Evolutionary conservation across 495 filamentous ascomycete species (phyloP).

Genomic region (Lasiosphaeria ovina): DNA sequence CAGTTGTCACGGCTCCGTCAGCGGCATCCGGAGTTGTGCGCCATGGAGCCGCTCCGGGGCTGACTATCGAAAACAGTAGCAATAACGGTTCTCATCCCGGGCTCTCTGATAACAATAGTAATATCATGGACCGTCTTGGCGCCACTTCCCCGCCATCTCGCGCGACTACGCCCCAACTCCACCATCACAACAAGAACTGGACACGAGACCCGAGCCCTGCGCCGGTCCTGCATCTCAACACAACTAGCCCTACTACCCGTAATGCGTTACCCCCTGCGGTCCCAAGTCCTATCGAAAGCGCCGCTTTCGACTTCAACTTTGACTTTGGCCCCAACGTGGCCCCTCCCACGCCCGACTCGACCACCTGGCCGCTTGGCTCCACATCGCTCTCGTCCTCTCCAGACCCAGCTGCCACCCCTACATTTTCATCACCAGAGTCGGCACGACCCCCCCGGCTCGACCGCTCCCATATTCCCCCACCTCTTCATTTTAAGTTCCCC

Average conservation of each 20-base stretch:
- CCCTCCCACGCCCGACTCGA: slow-evolving; percentile 28
- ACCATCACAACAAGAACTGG: slow-evolving; percentile 18
- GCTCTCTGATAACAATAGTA: slow-evolving; percentile 19
- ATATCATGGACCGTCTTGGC: neutral
- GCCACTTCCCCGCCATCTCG: slow-evolving; percentile 18
- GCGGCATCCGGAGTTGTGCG: no score
- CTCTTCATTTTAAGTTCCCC: slow-evolving; percentile 30
- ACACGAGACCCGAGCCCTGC: slow-evolving; percentile 4
- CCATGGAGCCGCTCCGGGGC: no score
- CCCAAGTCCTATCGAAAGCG: slow-evolving; percentile 11
- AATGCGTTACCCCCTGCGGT: no score
- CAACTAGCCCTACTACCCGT: slow-evolving; percentile 1
- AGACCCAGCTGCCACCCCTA: neutral
- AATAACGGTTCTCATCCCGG: slow-evolving; percentile 12
- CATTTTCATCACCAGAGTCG: no score
- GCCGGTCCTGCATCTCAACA: slow-evolving; percentile 7
- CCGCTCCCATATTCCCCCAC: slow-evolving; percentile 24
- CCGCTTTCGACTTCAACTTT: slow-evolving; percentile 33
- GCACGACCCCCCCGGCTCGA: slow-evolving; percentile 11
- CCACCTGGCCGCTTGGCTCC: slow-evolving; percentile 26
- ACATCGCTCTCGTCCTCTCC: slow-evolving; percentile 14
- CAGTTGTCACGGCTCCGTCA: no score
- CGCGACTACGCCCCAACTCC: slow-evolving; percentile 24
- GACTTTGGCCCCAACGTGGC: slow-evolving; percentile 24
- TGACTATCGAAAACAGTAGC: neutral